These are phyloP conservation scores for Linaria vulgaris DNA, from an alignment of 257 asterid species.

Conservation along the genomic window DNA sequence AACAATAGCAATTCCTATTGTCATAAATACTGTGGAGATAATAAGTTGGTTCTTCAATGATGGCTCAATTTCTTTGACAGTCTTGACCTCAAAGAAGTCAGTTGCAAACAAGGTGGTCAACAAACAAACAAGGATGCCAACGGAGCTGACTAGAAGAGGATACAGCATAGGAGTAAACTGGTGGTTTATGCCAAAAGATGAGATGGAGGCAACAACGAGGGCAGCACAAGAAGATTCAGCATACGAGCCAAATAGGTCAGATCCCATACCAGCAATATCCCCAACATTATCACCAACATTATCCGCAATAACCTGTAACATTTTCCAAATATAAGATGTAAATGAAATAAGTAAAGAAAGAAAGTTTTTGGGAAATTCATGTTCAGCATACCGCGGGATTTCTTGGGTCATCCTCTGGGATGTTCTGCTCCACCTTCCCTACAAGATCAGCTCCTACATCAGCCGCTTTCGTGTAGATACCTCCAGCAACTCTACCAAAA, in stretches of 20 bases:
- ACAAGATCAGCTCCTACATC: conserved; percentile 62
- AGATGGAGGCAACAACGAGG: conserved; percentile 55
- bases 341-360: neutral
- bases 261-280: conserved; percentile 71
- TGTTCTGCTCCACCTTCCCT: conserved; percentile 45
- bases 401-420: conserved; percentile 55
- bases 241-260: conserved; percentile 59
- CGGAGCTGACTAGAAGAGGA: conserved; percentile 51
- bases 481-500: conserved; percentile 56
- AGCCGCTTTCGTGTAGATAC: conserved; percentile 55
- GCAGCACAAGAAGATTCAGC: conserved; percentile 72
- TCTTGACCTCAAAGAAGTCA: conserved; percentile 44
- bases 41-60: conserved; percentile 56
- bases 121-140: conserved; percentile 53
- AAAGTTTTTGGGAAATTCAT: neutral
- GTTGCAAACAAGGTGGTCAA: conserved; percentile 52
- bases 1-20: conserved; percentile 47
- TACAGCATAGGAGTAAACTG: conserved; percentile 53
- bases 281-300: conserved; percentile 70
- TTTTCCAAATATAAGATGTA: conserved; percentile 10
- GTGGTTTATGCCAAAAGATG: conserved; percentile 54
- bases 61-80: conserved; percentile 51
- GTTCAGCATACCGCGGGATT: conserved; percentile 44
- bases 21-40: conserved; percentile 55
- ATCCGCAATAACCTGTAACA: conserved; percentile 60